Percentiles rank a stretch among this genome's conserved stretches.
Conservation (phyloP, 2,329 filamentous ascomycete genomes). For the Venturiaceae sp. region DNA sequence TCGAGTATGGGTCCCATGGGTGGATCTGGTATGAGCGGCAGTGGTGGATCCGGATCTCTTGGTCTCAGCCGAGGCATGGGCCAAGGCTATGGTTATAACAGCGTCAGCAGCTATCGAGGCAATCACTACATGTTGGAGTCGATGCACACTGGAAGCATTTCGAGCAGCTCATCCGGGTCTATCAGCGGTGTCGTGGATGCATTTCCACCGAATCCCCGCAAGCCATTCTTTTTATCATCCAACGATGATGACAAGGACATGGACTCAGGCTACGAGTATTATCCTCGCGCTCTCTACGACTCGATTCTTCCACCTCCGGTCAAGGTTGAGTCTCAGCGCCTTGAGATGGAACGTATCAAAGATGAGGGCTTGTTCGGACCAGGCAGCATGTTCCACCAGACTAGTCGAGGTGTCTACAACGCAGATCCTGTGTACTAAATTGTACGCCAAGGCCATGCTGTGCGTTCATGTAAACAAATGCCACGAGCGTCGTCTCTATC, state of each 20-base stretch:
- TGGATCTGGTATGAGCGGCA: constrained; percentile 36
- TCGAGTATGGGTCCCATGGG: constrained; percentile 24
- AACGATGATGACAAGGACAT: neutral
- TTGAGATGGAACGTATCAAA: neutral
- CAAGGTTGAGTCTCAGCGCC: constrained; percentile 18
- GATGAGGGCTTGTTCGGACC: neutral
- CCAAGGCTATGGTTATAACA: constrained; percentile 15
- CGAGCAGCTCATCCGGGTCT: constrained; percentile 34
- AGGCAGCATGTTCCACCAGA: neutral
- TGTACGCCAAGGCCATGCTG: neutral
- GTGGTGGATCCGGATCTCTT: neutral
- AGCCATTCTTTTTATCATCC: neutral
- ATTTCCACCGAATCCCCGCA: neutral
- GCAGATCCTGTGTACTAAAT: neutral
- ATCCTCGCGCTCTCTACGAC: constrained; percentile 34
- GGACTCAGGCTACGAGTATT: constrained; percentile 22
- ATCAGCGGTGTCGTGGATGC: constrained; percentile 28
- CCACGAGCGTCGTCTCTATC: neutral
- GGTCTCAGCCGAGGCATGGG: neutral
- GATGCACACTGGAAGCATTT: constrained; percentile 29
- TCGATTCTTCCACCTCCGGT: constrained; percentile 17
- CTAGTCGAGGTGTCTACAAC: constrained; percentile 4
- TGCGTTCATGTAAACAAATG: neutral
- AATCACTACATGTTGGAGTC: constrained; percentile 27
- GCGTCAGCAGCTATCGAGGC: constrained; percentile 18